Percentiles rank a stretch among this genome's conserved stretches.
These are phyloP conservation scores for Ophiobolus disseminans DNA, from an alignment of 2,329 filamentous ascomycete genomes.

Conservation along the genomic window DNA sequence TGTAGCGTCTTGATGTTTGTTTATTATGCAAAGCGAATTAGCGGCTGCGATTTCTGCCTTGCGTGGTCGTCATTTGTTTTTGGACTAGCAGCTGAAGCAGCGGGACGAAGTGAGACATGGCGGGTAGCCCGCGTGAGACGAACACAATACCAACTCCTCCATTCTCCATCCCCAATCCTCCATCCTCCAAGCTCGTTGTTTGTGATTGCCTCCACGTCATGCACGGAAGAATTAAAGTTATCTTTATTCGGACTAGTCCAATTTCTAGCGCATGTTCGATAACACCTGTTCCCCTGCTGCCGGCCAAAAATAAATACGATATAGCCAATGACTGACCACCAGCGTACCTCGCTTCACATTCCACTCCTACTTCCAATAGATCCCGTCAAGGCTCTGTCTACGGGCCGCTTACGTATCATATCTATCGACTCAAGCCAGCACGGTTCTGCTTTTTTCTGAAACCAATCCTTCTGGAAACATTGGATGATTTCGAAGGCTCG, in stretches of 20 bases:
- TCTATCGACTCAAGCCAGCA: not conserved
- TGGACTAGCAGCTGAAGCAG: not conserved
- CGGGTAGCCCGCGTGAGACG: not conserved
- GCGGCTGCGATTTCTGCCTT: not conserved
- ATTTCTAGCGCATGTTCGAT: not conserved
- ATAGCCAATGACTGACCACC: not conserved
- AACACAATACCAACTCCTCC: not conserved
- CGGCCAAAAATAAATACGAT: constrained; percentile 1
- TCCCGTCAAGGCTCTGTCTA: not conserved
- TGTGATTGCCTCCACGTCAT: constrained; percentile 1
- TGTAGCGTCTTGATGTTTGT: not conserved
- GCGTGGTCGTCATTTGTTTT: not conserved
- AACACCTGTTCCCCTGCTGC: not conserved
- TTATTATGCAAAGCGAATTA: not conserved
- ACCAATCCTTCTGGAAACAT: not conserved
- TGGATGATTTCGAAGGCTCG: not conserved
- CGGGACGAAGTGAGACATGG: not conserved
- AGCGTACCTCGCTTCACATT: not conserved
- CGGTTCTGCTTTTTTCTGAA: not conserved
- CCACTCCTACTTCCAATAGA: not conserved
- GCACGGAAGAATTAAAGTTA: constrained; percentile 12
- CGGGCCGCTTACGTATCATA: not conserved
- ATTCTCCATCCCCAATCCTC: not conserved
- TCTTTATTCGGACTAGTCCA: not conserved
- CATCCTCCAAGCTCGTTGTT: not conserved